These are phyloP conservation scores for Niebla homalea DNA, from an alignment of 495 filamentous ascomycete species.

Conservation along the genomic window DNA sequence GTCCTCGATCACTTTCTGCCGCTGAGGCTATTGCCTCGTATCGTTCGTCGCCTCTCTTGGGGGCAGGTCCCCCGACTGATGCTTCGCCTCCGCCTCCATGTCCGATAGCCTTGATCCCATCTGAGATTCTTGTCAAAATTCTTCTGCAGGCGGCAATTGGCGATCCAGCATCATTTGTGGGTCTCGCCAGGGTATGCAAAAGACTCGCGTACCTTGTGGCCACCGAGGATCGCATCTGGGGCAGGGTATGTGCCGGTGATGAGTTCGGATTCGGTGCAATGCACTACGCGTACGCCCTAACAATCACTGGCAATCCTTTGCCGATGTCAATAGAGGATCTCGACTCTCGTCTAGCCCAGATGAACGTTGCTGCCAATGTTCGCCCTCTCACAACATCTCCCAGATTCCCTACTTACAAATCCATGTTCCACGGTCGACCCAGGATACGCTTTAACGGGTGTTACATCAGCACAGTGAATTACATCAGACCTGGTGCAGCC, in stretches of 20 bases:
- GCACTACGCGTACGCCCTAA: slow-evolving; percentile 64
- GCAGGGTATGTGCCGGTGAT: slow-evolving; percentile 50
- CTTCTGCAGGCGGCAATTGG: slow-evolving; percentile 52
- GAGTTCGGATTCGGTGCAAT: slow-evolving; percentile 73
- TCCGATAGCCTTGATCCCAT: slow-evolving; percentile 62
- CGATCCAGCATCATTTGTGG: slow-evolving; percentile 69
- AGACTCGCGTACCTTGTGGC: slow-evolving; percentile 70
- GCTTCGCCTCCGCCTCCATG: slow-evolving; percentile 57
- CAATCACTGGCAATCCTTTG: slow-evolving; percentile 48
- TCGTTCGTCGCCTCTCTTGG: slow-evolving; percentile 48
- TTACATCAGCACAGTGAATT: slow-evolving; percentile 95
- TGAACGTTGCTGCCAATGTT: not conserved
- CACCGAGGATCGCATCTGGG: slow-evolving; percentile 86
- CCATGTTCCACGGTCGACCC: slow-evolving; percentile 68
- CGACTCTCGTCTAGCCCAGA: slow-evolving; percentile 1
- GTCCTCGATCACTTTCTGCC: slow-evolving; percentile 32
- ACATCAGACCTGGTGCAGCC: slow-evolving; percentile 65
- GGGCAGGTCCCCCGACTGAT: slow-evolving; percentile 44
- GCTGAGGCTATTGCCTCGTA: slow-evolving; percentile 67
- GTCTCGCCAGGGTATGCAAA: slow-evolving; percentile 76
- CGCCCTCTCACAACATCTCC: slow-evolving; percentile 3
- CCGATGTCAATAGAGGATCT: slow-evolving; percentile 26
- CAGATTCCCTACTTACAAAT: slow-evolving; percentile 29
- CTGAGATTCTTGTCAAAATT: slow-evolving; percentile 70
- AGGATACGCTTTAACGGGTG: slow-evolving; percentile 85